Conservation (phyloP, 208 protist species). For the Leishmania lainsoni region DNA sequence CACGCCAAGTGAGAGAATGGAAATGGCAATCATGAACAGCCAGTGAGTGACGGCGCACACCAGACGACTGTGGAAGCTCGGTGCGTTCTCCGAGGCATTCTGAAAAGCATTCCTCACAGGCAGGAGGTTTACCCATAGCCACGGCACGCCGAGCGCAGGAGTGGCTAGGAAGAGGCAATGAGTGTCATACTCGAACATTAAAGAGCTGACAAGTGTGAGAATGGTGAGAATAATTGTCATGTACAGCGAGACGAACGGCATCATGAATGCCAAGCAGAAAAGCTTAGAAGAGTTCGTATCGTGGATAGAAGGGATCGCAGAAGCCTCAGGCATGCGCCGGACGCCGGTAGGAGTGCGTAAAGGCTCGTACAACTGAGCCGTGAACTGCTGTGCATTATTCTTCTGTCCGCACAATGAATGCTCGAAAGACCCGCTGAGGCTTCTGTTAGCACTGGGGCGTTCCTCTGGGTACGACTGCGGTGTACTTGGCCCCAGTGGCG, state of each 20-base stretch:
- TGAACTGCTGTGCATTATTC: not conserved
- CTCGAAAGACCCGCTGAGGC: not conserved
- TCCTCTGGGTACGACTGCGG: not conserved
- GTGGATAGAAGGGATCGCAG: not conserved
- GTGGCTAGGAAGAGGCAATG: constrained; percentile 42
- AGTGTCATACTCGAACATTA: constrained; percentile 49
- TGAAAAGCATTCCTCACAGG: constrained; percentile 18
- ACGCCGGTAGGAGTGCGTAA: too few species aligned
- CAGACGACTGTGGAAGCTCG: constrained; percentile 17
- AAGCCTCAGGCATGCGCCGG: too few species aligned
- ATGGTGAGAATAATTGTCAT: constrained; percentile 28
- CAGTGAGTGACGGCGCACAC: constrained; percentile 33
- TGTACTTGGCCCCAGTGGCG: not conserved
- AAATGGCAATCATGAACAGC: constrained; percentile 17
- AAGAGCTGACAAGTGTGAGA: constrained; percentile 32
- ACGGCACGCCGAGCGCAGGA: constrained; percentile 41
- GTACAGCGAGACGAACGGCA: constrained; percentile 29
- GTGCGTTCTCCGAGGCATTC: not conserved
- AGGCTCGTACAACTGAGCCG: not conserved
- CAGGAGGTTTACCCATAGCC: constrained; percentile 34
- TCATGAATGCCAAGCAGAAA: constrained; percentile 14
- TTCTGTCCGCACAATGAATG: not conserved
- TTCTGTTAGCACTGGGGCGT: not conserved
- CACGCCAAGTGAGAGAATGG: constrained; percentile 19
- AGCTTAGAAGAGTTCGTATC: not conserved